Evolutionary conservation across 192 early-diverging fungal genomes (phyloP).

Genomic region (Linnemannia schmuckeri): DNA sequence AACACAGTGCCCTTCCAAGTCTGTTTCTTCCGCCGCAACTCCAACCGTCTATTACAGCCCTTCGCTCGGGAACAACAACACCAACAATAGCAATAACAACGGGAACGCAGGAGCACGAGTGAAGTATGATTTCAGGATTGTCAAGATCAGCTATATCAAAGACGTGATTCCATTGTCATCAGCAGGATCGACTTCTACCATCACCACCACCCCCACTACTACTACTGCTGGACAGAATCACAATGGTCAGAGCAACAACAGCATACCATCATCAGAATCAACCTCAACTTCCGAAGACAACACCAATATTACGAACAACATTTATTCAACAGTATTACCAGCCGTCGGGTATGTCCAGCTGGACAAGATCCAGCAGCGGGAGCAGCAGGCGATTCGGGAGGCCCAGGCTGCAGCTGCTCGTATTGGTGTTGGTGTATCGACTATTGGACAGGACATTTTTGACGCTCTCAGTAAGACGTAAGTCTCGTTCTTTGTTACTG

Average conservation of each 20-base stretch:
- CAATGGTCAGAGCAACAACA: slow-evolving; percentile 2
- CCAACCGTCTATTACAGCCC: slow-evolving; percentile 46
- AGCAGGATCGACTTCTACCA: not conserved
- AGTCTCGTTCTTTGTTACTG: slow-evolving; percentile 17
- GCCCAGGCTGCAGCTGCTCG: slow-evolving; percentile 62
- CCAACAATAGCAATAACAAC: not conserved
- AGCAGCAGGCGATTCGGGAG: slow-evolving; percentile 64
- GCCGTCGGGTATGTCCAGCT: slow-evolving; percentile 62
- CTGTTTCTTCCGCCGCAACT: slow-evolving; percentile 6
- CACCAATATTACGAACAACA: slow-evolving; percentile 10
- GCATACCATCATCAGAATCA: not conserved
- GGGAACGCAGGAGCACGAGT: slow-evolving; percentile 15
- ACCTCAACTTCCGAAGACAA: not conserved
- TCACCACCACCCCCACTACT: not conserved
- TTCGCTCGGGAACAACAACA: slow-evolving; percentile 14
- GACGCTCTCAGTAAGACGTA: slow-evolving; percentile 86
- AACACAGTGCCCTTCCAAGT: slow-evolving; percentile 57
- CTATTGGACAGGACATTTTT: slow-evolving; percentile 82
- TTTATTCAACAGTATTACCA: slow-evolving; percentile 57
- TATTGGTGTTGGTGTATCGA: slow-evolving; percentile 85
- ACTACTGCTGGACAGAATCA: not conserved
- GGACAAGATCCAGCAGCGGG: slow-evolving; percentile 66
- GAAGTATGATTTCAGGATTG: slow-evolving; percentile 67
- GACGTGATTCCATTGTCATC: slow-evolving; percentile 58
- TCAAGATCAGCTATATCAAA: slow-evolving; percentile 73